Conservation (phyloP, 306 rosid species). For the Cicer pinnatifidum region DNA sequence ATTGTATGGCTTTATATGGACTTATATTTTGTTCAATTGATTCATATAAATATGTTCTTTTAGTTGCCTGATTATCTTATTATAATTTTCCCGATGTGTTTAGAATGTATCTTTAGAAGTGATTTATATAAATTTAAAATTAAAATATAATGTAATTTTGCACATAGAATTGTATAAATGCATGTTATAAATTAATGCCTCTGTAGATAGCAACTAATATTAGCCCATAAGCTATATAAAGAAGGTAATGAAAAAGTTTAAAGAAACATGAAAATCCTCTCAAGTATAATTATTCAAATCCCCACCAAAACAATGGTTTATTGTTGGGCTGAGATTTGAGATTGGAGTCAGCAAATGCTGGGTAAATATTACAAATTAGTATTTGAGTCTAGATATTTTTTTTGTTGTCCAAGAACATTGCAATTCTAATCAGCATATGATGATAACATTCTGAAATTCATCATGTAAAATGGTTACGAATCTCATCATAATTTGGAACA, state of each 20-base stretch:
- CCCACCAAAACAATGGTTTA: neutral
- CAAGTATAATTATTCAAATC: neutral
- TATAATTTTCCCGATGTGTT: constrained; percentile 1
- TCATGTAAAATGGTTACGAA: neutral
- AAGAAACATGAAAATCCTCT: neutral
- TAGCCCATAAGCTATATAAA: too few relatives aligned
- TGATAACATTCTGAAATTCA: neutral
- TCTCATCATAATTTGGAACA: constrained; percentile 7
- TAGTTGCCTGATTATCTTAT: constrained; percentile 22
- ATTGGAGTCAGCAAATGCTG: constrained; percentile 14
- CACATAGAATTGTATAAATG: neutral
- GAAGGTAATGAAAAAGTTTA: neutral
- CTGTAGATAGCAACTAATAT: neutral
- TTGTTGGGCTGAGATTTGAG: constrained; percentile 20
- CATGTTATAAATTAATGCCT: neutral
- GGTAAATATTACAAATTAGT: constrained; percentile 1
- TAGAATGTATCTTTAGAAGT: constrained; percentile 14
- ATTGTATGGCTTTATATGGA: constrained; percentile 19
- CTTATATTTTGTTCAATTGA: constrained; percentile 23
- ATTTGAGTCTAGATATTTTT: constrained; percentile 16
- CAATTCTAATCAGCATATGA: neutral
- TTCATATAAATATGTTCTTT: neutral
- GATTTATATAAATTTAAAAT: constrained; percentile 4
- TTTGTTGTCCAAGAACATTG: constrained; percentile 23
- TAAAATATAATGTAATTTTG: neutral